These are phyloP conservation scores for Castanopsis chinensis DNA, from an alignment of 306 rosid species.

Conservation along the genomic window DNA sequence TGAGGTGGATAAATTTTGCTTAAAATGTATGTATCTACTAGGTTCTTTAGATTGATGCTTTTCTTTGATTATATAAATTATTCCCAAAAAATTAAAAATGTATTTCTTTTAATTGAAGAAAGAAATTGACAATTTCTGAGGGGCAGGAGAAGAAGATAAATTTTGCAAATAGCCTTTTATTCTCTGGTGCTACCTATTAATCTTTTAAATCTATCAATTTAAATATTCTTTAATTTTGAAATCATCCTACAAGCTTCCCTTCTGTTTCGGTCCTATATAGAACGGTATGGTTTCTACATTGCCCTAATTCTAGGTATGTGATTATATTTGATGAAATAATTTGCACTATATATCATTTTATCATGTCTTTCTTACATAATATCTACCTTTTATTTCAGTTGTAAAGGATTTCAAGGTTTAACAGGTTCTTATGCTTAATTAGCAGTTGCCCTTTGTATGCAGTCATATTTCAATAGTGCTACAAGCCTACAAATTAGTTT, in stretches of 20 bases:
- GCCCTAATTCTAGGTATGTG: background rate
- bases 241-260: background rate
- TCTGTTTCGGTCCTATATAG: background rate
- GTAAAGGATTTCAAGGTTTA: background rate
- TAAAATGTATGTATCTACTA: too few relatives aligned
- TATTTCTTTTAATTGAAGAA: too few relatives aligned
- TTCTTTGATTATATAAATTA: too few relatives aligned
- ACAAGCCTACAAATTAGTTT: too few relatives aligned
- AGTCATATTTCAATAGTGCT: too few relatives aligned
- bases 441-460: too few relatives aligned
- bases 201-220: background rate
- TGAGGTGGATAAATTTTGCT: too few relatives aligned
- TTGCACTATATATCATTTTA: background rate
- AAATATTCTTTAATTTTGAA: background rate
- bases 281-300: background rate
- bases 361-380: background rate
- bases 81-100: too few relatives aligned
- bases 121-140: too few relatives aligned
- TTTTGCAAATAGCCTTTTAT: background rate
- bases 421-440: too few relatives aligned
- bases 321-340: background rate
- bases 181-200: background rate
- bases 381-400: background rate
- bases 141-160: too few relatives aligned
- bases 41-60: too few relatives aligned